These are phyloP conservation scores for Beauveria scarabaeidicola DNA, from an alignment of 2,329 filamentous ascomycete genomes.

Conservation along the genomic window DNA sequence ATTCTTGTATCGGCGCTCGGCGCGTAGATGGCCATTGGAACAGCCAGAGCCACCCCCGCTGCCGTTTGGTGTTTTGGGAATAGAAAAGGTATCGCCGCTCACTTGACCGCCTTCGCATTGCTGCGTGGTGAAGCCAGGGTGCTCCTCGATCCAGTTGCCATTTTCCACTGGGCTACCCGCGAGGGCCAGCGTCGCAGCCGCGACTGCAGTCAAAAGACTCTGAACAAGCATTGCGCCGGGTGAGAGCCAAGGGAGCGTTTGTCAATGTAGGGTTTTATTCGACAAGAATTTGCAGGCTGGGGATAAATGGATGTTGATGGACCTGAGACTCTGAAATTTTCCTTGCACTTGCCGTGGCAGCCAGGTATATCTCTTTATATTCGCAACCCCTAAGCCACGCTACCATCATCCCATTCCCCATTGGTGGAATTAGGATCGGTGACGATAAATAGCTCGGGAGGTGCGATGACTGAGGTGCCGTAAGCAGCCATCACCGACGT, in stretches of 20 bases:
- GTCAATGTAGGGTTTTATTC: neutral
- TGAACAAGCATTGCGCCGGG: neutral
- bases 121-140: constrained; percentile 1
- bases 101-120: constrained; percentile 4
- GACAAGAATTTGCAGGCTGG: too few species aligned
- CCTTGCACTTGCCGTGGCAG: neutral
- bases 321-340: neutral
- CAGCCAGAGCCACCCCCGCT: neutral
- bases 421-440: constrained; percentile 4
- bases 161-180: constrained; percentile 3
- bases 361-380: neutral
- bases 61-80: neutral
- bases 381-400: neutral
- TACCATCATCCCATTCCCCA: neutral
- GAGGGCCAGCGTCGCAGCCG: neutral
- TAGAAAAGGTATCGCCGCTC: constrained; percentile 5
- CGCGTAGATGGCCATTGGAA: constrained; percentile 10
- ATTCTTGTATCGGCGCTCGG: constrained; percentile 9
- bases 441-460: neutral
- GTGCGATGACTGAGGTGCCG: neutral
- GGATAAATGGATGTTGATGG: neutral
- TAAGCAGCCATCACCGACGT: neutral
- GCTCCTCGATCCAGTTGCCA: constrained; percentile 6
- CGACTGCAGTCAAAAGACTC: neutral
- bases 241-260: neutral